Base-by-base conservation (phyloP, 2,329 filamentous ascomycete genomes). In the Ceratocystiopsis sp. region DNA sequence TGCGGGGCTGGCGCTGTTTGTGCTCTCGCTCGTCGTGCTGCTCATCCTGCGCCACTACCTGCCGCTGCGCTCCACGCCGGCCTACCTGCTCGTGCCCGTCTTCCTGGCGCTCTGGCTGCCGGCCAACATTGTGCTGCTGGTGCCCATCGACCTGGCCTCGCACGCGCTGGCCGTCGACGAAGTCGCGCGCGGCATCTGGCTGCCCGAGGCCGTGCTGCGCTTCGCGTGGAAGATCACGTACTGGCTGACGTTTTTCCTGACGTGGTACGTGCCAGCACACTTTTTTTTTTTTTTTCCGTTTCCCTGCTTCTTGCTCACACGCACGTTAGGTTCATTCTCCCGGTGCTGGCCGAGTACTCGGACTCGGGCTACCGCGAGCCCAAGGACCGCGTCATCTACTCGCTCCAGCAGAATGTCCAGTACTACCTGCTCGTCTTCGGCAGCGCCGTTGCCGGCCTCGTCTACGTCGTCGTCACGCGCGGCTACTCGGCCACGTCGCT, bases 101-200 rank as follows among this genome's bases (percentile, higher is more conserved):
- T 98, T 98, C 65, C 81, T 98, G 51, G 85, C 89, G n/a, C 72
- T 98, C 52, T 87, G 84, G 56, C 75, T 98, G 7, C 93, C 91
- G 12, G 84, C 85, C 39, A 87, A 83, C 59, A 89, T 93, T 55
- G 76, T 96, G 19, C 68, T 98, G 19, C 74, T 98, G 18, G 86
- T 98, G 8, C 91, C 91, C 6, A 93, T 98, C 59, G 91, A 98
- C 61, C 76, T 98, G 51, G 87, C 89, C 1, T 94, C 87, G 8
- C 89, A 75, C 56, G 80, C 84, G 18, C 72, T 76, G 40, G 77
- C 78, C 41, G 78, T 82, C 47, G 80, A 82, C 59, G 76, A 73
- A 47, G 70, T 73, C 15, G 71, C 75, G 15, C 74, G 80, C 52
- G 91, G 87, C 33, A 83, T 98, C 55, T 95, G 87, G 84, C 71